Percentiles rank a stretch among this genome's conserved stretches.
These are phyloP conservation scores for Aspergillus sojae DNA, from an alignment of 2,329 filamentous ascomycete species.

Conservation along the genomic window DNA sequence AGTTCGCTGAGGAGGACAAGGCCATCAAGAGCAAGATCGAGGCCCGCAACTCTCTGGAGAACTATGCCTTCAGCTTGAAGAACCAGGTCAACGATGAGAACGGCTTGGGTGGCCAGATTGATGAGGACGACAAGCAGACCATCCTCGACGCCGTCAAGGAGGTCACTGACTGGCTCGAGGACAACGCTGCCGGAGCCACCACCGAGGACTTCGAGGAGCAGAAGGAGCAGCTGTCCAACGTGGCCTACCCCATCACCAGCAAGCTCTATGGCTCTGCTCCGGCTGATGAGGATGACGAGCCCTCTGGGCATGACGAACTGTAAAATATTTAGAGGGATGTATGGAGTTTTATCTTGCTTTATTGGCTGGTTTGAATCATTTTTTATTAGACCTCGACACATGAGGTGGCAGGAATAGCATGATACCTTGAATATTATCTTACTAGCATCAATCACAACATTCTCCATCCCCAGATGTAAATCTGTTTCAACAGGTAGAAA, in stretches of 20 bases:
- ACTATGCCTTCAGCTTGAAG: conserved; percentile 98
- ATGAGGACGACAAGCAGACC: conserved; percentile 97
- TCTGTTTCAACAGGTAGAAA: too few relatives aligned
- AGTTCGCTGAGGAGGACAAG: conserved; percentile 99
- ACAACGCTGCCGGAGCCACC: conserved; percentile 82
- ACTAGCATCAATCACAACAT: not conserved
- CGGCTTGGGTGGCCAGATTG: conserved; percentile 96
- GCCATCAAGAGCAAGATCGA: conserved; percentile 95
- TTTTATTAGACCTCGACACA: conserved; percentile 12
- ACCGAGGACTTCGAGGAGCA: conserved; percentile 98
- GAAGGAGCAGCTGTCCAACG: conserved; percentile 97
- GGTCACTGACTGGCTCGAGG: conserved; percentile 92
- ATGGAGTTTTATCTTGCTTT: conserved; percentile 37
- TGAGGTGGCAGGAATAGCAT: conserved; percentile 17
- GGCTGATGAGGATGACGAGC: conserved; percentile 71
- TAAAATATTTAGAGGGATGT: conserved; percentile 56
- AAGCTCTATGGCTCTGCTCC: conserved; percentile 81
- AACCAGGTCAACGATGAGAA: conserved; percentile 98
- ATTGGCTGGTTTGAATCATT: conserved; percentile 15
- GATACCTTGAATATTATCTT: conserved; percentile 19
- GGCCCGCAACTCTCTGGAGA: conserved; percentile 94
- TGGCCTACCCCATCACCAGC: conserved; percentile 98
- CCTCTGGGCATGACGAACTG: conserved; percentile 73
- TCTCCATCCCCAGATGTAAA: not conserved
- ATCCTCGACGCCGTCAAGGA: conserved; percentile 97